These are phyloP conservation scores for Tetracladium marchalianum DNA, from an alignment of 495 filamentous ascomycete species.

Conservation along the genomic window DNA sequence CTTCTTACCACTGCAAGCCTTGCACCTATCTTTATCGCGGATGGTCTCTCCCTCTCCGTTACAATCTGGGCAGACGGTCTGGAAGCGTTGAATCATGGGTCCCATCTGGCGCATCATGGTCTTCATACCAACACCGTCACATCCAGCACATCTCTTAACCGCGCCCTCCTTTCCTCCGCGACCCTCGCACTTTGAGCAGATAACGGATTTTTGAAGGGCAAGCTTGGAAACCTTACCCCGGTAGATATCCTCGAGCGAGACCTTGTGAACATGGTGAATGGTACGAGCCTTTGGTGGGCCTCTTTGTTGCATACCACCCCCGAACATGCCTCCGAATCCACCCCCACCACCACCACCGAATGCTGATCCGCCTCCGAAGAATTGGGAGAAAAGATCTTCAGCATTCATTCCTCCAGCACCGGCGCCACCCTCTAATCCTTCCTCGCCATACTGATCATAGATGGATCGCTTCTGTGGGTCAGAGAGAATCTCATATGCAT, in stretches of 20 bases:
- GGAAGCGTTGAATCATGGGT: constrained; percentile 99
- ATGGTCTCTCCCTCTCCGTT: constrained; percentile 95
- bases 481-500: constrained; percentile 88
- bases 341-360: constrained; percentile 59
- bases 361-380: constrained; percentile 71
- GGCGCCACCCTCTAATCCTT: constrained; percentile 80
- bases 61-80: constrained; percentile 97
- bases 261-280: constrained; percentile 97
- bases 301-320: constrained; percentile 70
- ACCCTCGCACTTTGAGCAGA: constrained; percentile 91
- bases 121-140: constrained; percentile 94
- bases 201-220: constrained; percentile 92
- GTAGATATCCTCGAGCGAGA: constrained; percentile 96
- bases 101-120: constrained; percentile 99
- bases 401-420: constrained; percentile 83
- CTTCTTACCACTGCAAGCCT: constrained; percentile 92
- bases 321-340: constrained; percentile 71
- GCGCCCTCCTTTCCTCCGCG: constrained; percentile 96
- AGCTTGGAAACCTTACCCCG: constrained; percentile 95
- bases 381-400: constrained; percentile 94
- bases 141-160: constrained; percentile 81
- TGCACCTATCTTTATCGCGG: constrained; percentile 92
- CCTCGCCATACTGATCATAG: constrained; percentile 97
- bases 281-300: constrained; percentile 91
- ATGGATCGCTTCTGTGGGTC: constrained; percentile 82